Evolutionary conservation across 352 stramenopile species (phyloP).

Genomic region (Phytophthora melonis): DNA sequence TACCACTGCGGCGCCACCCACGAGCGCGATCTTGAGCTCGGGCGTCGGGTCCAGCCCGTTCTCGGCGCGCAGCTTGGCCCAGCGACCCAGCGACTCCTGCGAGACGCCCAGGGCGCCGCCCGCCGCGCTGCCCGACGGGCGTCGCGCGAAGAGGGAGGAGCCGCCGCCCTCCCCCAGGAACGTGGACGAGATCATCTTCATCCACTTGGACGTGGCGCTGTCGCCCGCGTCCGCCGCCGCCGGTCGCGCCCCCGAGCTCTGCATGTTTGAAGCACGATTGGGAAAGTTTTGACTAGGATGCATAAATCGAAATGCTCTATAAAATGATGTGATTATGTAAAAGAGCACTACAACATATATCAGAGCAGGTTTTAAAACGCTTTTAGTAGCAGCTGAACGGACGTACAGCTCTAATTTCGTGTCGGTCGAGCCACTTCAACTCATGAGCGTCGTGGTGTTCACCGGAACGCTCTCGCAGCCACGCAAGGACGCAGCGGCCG

Average conservation of each 20-base stretch:
- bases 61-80: constrained; percentile 35
- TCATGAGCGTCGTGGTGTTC: constrained; percentile 52
- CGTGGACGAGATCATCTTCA: constrained; percentile 87
- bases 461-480: constrained; percentile 59
- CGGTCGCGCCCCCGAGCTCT: constrained; percentile 8
- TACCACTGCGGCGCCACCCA: constrained; percentile 76
- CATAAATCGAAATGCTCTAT: no score
- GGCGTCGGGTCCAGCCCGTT: constrained; percentile 55
- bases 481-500: constrained; percentile 43
- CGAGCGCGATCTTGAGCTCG: constrained; percentile 86
- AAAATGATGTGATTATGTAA: no score
- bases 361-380: no score
- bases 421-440: constrained; percentile 13
- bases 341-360: no score
- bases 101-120: constrained; percentile 10
- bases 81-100: constrained; percentile 15
- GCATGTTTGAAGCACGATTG: constrained; percentile 11
- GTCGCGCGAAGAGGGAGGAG: constrained; percentile 57
- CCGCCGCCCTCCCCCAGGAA: constrained; percentile 63
- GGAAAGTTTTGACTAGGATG: no score
- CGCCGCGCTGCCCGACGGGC: constrained; percentile 21
- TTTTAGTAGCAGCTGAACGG: no score
- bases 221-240: constrained; percentile 35
- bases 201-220: constrained; percentile 71
- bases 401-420: no score